These are phyloP conservation scores for Suillus variegatus DNA, from an alignment of 768 basidiomycete species.

Conservation along the genomic window DNA sequence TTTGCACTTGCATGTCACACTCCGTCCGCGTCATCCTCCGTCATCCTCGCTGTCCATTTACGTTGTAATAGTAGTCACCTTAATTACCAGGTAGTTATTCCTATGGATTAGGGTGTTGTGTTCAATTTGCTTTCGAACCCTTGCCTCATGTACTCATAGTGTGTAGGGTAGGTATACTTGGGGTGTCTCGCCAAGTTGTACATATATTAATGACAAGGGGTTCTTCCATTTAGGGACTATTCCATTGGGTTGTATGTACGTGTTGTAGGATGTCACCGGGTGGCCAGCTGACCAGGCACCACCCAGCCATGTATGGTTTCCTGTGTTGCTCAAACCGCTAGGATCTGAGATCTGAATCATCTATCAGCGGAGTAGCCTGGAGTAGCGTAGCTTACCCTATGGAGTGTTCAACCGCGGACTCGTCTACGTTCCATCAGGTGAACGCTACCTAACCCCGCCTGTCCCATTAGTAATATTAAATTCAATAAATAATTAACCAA, in stretches of 20 bases:
- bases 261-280: no score
- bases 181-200: background rate
- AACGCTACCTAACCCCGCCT: no score
- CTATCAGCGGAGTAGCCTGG: no score
- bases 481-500: no score
- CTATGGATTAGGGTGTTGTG: constrained; percentile 10
- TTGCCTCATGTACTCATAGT: background rate
- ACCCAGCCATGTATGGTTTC: no score
- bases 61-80: constrained; percentile 33
- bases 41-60: constrained; percentile 30
- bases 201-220: background rate
- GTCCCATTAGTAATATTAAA: no score
- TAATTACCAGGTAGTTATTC: constrained; percentile 20
- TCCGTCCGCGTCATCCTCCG: constrained; percentile 3
- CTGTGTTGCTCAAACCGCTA: no score
- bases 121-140: constrained; percentile 3
- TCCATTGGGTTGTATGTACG: no score
- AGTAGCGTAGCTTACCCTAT: no score
- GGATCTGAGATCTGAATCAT: no score
- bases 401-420: no score
- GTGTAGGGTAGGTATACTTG: background rate
- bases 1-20: constrained; percentile 10
- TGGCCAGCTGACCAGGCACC: background rate
- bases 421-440: no score
- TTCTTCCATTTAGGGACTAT: background rate